Conservation (phyloP, 768 basidiomycete genomes). For the Pholiota microspora region DNA sequence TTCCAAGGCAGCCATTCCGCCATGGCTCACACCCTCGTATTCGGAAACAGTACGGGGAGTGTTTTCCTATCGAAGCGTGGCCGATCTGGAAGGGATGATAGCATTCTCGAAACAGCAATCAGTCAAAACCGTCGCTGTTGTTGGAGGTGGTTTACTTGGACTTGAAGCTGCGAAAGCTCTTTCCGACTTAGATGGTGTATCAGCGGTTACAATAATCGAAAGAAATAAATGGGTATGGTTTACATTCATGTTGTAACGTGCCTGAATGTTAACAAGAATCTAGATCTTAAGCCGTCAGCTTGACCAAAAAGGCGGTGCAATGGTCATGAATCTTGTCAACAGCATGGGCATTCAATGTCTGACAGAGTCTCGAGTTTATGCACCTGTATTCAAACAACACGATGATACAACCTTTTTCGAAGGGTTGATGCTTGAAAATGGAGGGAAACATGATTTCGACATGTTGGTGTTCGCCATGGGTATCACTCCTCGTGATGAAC, state of each 20-base stretch:
- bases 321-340: slow-evolving; percentile 24
- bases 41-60: slow-evolving; percentile 47
- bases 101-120: slow-evolving; percentile 47
- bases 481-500: slow-evolving; percentile 67
- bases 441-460: slow-evolving; percentile 42
- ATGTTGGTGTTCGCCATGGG: slow-evolving; percentile 70
- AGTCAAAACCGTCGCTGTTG: slow-evolving; percentile 49
- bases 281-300: slow-evolving; percentile 24
- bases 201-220: slow-evolving; percentile 19
- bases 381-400: slow-evolving; percentile 21
- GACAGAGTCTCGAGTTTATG: slow-evolving; percentile 35
- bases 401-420: slow-evolving; percentile 31
- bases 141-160: slow-evolving; percentile 72
- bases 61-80: slow-evolving; percentile 72
- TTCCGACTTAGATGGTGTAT: slow-evolving; percentile 44
- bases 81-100: slow-evolving; percentile 65
- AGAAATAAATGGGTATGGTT: slow-evolving; percentile 14
- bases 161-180: slow-evolving; percentile 75
- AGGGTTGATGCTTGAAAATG: slow-evolving; percentile 51
- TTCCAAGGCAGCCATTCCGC: slow-evolving; percentile 60
- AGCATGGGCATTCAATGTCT: slow-evolving; percentile 55
- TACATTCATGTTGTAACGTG: slow-evolving; percentile 1
- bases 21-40: slow-evolving; percentile 44
- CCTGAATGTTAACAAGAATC: background rate
- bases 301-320: slow-evolving; percentile 25